phyloP scores from a whole-genome alignment of 2,329 filamentous ascomycete species.

The Trichoderma oligosporum region DNA sequence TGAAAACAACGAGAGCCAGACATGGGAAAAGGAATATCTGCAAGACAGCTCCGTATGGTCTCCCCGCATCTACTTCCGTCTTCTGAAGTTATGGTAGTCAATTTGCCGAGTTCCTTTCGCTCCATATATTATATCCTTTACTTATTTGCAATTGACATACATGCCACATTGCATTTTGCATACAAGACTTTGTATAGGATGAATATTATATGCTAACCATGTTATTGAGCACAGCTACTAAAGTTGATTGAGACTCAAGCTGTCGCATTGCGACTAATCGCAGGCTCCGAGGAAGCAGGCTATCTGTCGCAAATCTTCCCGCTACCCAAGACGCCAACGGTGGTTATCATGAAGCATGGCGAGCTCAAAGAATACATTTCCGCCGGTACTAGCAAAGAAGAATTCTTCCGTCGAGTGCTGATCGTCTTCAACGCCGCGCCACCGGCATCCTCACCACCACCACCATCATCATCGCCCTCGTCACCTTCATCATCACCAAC shows the following conservation, averaged over 20 bases:
- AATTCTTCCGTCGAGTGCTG: conserved; percentile 53
- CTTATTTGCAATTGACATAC: too few relatives aligned
- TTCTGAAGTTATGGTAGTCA: too few relatives aligned
- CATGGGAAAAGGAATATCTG: conserved; percentile 70
- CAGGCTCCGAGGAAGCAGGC: conserved; percentile 74
- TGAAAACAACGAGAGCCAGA: conserved; percentile 61
- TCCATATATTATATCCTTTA: too few relatives aligned
- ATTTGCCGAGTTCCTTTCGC: too few relatives aligned
- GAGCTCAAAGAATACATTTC: conserved; percentile 73
- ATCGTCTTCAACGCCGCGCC: conserved; percentile 32
- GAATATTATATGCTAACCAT: conserved; percentile 11
- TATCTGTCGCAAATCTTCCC: conserved; percentile 82
- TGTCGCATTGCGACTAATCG: conserved; percentile 65
- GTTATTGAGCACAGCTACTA: conserved; percentile 43
- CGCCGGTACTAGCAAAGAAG: conserved; percentile 58
- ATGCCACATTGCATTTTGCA: too few relatives aligned
- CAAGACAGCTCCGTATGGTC: conserved; percentile 51
- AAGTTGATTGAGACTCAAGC: conserved; percentile 57
- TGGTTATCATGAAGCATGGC: conserved; percentile 77
- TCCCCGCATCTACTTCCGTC: too few relatives aligned
- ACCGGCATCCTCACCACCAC: conserved; percentile 15
- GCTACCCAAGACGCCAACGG: conserved; percentile 69
- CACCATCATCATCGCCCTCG: conserved; percentile 22
- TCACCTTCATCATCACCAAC: conserved; percentile 15
- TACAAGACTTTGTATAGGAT: not conserved